A percentile compares a stretch with the other conserved stretches of the same genome.
These are phyloP conservation scores for Stagonosporopsis vannaccii DNA, from an alignment of 2,329 filamentous ascomycete genomes.

Conservation along the genomic window DNA sequence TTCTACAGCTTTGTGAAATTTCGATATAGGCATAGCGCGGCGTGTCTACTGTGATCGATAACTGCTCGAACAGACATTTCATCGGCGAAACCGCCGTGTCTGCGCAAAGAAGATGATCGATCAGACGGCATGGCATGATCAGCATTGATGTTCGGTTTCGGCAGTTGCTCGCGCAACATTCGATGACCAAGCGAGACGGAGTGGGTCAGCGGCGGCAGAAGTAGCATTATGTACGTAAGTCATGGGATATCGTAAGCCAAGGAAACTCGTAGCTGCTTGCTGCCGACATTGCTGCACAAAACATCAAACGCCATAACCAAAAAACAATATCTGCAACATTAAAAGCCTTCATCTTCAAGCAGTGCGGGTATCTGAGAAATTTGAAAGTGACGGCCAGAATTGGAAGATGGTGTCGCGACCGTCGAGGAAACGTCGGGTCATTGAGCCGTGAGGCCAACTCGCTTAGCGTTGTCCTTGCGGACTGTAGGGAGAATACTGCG, in stretches of 20 bases:
- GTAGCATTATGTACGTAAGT: constrained; percentile 17
- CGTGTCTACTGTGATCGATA: not conserved
- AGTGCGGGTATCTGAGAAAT: constrained; percentile 10
- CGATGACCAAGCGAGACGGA: not conserved
- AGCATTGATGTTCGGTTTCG: not conserved
- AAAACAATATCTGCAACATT: not conserved
- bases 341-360: not conserved
- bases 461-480: constrained; percentile 5
- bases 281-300: not conserved
- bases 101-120: not conserved
- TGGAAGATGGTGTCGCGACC: not conserved
- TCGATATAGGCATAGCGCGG: not conserved
- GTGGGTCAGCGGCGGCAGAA: not conserved
- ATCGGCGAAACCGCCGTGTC: constrained; percentile 7
- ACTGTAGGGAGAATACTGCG: constrained; percentile 27
- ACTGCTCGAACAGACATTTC: not conserved
- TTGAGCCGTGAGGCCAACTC: not conserved
- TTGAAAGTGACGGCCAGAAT: not conserved
- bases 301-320: not conserved
- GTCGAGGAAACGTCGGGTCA: not conserved
- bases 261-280: constrained; percentile 16
- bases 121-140: constrained; percentile 2
- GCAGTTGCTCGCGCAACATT: constrained; percentile 1
- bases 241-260: constrained; percentile 15
- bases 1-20: not conserved